phyloP scores from a whole-genome alignment of 768 basidiomycete genomes.

The Pholiota microspora region DNA sequence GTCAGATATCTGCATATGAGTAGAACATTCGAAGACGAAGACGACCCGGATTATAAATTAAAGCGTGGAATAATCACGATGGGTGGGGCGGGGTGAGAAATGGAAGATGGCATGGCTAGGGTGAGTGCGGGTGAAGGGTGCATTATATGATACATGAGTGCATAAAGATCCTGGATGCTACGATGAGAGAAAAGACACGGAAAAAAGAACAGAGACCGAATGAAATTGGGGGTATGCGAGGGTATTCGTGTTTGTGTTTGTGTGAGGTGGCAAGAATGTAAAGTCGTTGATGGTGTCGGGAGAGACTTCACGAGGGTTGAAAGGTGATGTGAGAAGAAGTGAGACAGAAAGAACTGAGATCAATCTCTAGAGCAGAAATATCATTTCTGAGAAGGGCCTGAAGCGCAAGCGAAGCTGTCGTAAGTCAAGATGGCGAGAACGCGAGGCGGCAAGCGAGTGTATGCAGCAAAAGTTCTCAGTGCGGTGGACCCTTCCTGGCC shows the following conservation, averaged over 20 bases:
- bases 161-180: constrained; percentile 9
- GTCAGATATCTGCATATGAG: no score
- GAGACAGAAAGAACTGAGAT: neutral
- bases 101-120: neutral
- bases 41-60: constrained; percentile 1
- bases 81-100: neutral
- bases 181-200: constrained; percentile 2
- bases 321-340: neutral
- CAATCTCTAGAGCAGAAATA: neutral
- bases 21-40: no score
- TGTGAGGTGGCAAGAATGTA: neutral
- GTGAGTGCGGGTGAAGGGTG: neutral
- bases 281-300: neutral
- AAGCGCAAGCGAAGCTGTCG: neutral
- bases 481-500: neutral
- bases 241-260: neutral
- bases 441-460: neutral
- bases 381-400: neutral
- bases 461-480: neutral
- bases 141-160: constrained; percentile 13
- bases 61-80: neutral
- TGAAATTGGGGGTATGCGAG: neutral
- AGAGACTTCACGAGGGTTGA: neutral
- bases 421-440: neutral
- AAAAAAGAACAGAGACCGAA: neutral